These are phyloP conservation scores for Cercospora brassicicola DNA, from an alignment of 2,329 filamentous ascomycete species.

Conservation along the genomic window DNA sequence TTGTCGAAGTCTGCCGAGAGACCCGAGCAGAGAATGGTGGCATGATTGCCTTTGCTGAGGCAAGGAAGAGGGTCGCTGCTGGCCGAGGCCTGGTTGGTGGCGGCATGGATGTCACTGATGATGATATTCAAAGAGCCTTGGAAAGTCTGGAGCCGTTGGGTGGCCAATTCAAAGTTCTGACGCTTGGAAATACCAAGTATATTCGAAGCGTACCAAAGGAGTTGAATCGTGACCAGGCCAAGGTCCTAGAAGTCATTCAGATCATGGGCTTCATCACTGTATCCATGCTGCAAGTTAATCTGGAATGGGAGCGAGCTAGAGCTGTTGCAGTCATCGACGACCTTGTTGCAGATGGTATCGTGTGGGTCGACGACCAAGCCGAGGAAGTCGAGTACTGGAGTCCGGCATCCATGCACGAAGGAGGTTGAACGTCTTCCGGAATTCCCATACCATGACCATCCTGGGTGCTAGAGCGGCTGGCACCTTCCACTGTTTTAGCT, in stretches of 20 bases:
- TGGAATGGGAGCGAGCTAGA: conserved; percentile 79
- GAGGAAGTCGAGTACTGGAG: conserved; percentile 94
- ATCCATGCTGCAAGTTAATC: conserved; percentile 81
- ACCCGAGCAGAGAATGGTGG: conserved; percentile 91
- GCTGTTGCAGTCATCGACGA: conserved; percentile 91
- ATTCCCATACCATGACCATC: neutral
- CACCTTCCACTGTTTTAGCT: neutral
- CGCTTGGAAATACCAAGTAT: conserved; percentile 79
- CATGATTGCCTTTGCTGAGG: conserved; percentile 79
- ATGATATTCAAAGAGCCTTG: conserved; percentile 88
- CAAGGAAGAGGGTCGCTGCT: conserved; percentile 71
- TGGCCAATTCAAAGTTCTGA: conserved; percentile 80
- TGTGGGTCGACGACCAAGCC: conserved; percentile 89
- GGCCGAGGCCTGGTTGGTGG: conserved; percentile 74
- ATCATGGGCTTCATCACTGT: conserved; percentile 86
- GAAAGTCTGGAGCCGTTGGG: conserved; percentile 83
- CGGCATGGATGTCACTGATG: conserved; percentile 77
- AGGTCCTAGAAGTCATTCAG: conserved; percentile 87
- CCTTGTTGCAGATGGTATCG: conserved; percentile 79
- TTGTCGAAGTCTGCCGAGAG: conserved; percentile 87
- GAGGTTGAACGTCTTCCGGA: conserved; percentile 13
- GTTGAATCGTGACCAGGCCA: conserved; percentile 89
- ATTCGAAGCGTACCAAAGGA: conserved; percentile 93
- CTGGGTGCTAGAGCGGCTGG: neutral
- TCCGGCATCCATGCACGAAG: conserved; percentile 65